phyloP scores from a whole-genome alignment of 2,329 filamentous ascomycete species.

The Exophiala sideris region DNA sequence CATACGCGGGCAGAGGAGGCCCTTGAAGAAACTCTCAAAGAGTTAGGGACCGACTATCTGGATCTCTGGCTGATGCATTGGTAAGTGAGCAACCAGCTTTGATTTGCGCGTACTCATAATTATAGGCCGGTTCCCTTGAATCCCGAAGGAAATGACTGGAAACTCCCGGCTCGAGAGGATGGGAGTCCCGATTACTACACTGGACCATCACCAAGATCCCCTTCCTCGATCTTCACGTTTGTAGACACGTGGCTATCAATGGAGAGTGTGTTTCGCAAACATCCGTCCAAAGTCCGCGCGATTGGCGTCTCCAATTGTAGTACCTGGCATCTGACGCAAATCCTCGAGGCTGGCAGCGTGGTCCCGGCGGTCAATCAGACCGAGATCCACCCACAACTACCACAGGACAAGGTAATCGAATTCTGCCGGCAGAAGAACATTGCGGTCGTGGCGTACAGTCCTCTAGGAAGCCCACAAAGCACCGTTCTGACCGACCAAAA shows the following conservation, averaged over 20 bases:
- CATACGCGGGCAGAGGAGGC: slow-evolving; percentile 38
- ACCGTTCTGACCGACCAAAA: too few species aligned
- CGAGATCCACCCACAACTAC: slow-evolving; percentile 32
- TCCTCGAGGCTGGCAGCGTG: slow-evolving; percentile 35
- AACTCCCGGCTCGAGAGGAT: background rate
- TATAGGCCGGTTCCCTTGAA: slow-evolving; percentile 30
- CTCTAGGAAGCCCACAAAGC: background rate
- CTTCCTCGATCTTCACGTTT: slow-evolving; percentile 25
- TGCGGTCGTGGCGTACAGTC: slow-evolving; percentile 3
- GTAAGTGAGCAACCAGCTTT: background rate
- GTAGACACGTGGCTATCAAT: slow-evolving; percentile 61
- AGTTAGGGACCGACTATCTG: slow-evolving; percentile 62
- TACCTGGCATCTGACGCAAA: slow-evolving; percentile 38
- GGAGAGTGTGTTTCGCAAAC: slow-evolving; percentile 49
- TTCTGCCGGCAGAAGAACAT: slow-evolving; percentile 19
- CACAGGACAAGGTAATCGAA: slow-evolving; percentile 27
- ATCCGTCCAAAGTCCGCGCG: slow-evolving; percentile 54
- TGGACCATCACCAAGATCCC: background rate
- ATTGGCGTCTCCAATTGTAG: slow-evolving; percentile 71
- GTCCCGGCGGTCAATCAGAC: slow-evolving; percentile 30
- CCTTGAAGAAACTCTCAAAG: slow-evolving; percentile 56
- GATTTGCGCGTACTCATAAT: too few species aligned
- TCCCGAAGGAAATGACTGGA: slow-evolving; percentile 4
- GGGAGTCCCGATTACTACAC: background rate
- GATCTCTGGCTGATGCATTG: slow-evolving; percentile 59